A percentile compares a stretch with the other conserved stretches of the same genome.
phyloP scores from a whole-genome alignment of 108 stramenopile species.

The Asterionellopsis glacialis region DNA sequence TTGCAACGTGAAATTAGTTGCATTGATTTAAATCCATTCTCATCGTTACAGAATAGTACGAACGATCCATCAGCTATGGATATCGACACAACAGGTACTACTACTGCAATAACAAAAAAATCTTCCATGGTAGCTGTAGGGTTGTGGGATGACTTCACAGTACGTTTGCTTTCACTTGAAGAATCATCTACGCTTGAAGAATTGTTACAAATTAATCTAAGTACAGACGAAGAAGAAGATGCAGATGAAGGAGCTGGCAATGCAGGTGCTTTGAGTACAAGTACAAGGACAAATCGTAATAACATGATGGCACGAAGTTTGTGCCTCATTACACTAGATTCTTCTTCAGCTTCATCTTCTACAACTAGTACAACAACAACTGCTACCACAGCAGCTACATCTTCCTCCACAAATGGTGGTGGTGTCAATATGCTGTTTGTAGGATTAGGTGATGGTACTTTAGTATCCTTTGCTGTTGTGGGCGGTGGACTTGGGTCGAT shows the following conservation, averaged over 20 bases:
- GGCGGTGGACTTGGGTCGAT: slow-evolving; percentile 11
- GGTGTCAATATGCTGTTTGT: slow-evolving; percentile 89
- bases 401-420: slow-evolving; percentile 14
- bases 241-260: slow-evolving; percentile 33
- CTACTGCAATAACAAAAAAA: neutral
- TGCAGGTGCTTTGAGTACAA: slow-evolving; percentile 13
- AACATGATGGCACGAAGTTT: slow-evolving; percentile 86
- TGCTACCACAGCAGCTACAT: slow-evolving; percentile 12
- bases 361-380: slow-evolving; percentile 13
- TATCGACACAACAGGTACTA: slow-evolving; percentile 26
- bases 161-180: slow-evolving; percentile 75
- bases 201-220: slow-evolving; percentile 34
- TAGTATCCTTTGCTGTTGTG: slow-evolving; percentile 77
- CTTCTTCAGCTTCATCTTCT: slow-evolving; percentile 22
- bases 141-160: slow-evolving; percentile 90
- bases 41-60: slow-evolving; percentile 4
- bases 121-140: slow-evolving; percentile 53
- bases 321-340: slow-evolving; percentile 68
- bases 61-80: slow-evolving; percentile 41
- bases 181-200: slow-evolving; percentile 14
- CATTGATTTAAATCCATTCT: slow-evolving; percentile 82
- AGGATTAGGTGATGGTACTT: slow-evolving; percentile 93
- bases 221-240: slow-evolving; percentile 34
- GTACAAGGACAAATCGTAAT: slow-evolving; percentile 26
- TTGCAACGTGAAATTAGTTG: slow-evolving; percentile 94